Base-by-base conservation (phyloP, 2,329 filamentous ascomycete genomes). In the Pseudocercospora musae region DNA sequence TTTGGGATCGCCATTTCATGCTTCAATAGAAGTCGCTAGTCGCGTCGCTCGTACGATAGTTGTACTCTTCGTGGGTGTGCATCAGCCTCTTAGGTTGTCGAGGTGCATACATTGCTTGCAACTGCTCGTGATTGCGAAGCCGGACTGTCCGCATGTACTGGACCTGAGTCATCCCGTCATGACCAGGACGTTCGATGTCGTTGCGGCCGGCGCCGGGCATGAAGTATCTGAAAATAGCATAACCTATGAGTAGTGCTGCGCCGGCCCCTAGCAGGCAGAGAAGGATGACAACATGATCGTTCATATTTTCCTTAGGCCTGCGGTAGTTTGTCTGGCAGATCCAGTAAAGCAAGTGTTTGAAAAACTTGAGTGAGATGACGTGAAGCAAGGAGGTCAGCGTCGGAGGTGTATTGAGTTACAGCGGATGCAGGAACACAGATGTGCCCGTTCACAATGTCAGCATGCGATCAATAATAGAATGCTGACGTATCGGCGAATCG, bases 241-340 rank as follows among this genome's bases (percentile, higher is more conserved):
- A 57, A 3, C 55, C 55, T 3, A 44, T 10, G 20, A 57, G 42
- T 15, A 57, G 21, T 20, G 55, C 55, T 9, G 55, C 55, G 6
- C 55, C 55, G 2, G 55, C 55, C 13, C 55, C 55, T 29, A 57
- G 11, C 10, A 57, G 21, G 25, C 55, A 57, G 15, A 57, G 55
- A 11, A 57, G 42, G 27, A 57, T 57, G n/a, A 57, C 40, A n/a
- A 48, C 55, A 42, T 29, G 55, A 25, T 57, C 55, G 21, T 57
- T 57, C 55, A 57, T 57, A 2, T 29, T 48, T 40, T 13, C 33
- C 33, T 33, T n/a, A 37, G 37, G 37, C 37, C 37, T 40, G 37
- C 8, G 37, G 15, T 40, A 7, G n/a, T 40, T 40, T 40, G 37
- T 40, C 37, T 40, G 15, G 37, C 37, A 40, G 7, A 40, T 40